Base-by-base conservation (phyloP, 371 early-diverging fungal genomes). In the Funneliformis caledonium region DNA sequence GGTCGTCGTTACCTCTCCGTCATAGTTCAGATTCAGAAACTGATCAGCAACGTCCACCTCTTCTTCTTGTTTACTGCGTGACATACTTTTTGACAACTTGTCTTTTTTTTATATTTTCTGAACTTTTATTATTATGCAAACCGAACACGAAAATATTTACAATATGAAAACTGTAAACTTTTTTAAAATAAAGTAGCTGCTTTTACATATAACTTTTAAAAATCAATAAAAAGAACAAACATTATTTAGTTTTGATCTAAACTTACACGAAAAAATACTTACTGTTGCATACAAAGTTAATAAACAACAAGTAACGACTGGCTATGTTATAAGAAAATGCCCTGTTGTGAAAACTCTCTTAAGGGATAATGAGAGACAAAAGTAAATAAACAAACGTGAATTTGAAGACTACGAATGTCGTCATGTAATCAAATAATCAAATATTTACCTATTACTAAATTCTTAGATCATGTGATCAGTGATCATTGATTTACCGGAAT, bases 31-130 rank as follows among this genome's bases (percentile, higher is more conserved):
- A 14, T 73, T 48, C 26, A 72, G 8, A 14, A 48, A 52, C 22
- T 80, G 31, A n/a, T 60, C 72, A 78, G 16, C 47, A 68, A 69
- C 11, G 6, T 72, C 59, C n/a, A 56, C 69, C 47, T 56, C 52
- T 50, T 48, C 48, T 37, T 68, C 78, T 50, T 26, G 43, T n/a
- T 22, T 33, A 61, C 37, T 65, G 31, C 70, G 42, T 70, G 70
- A 22, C 45, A 43, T 70, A 19, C 19, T 69, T 69, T n/a, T 31
- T 65, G 65, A 31, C 31, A 26, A 65, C 9, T n/a, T 43, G 11
- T 43, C n/a, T 70, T 43, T 37, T 69, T 37, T 70, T 68, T 68
- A 68, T 43, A 45, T 70, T 26, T n/a, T 22, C n/a, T 10, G 11
- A 47, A 47, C 47, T 47, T 26, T 37, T 37, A 37, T 47, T 47